These are phyloP conservation scores for Rubus idaeus DNA, from an alignment of 306 rosid genomes.

Conservation along the genomic window DNA sequence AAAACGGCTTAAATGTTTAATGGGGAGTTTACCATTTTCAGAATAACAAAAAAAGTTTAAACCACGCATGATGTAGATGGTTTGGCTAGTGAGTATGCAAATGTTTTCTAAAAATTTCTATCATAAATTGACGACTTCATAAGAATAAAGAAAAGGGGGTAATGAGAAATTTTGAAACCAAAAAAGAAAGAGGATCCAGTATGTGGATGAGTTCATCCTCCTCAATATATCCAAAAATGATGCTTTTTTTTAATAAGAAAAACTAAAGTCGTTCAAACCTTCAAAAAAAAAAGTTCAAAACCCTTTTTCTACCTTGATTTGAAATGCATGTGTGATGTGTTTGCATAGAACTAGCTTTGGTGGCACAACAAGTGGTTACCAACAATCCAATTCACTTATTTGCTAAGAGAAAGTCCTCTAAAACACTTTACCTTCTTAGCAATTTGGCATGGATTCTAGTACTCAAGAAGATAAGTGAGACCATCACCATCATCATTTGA, in stretches of 20 bases:
- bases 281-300: neutral
- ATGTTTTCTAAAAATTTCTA: neutral
- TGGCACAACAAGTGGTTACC: neutral
- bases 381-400: neutral
- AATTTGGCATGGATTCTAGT: neutral
- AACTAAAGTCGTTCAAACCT: too few relatives aligned
- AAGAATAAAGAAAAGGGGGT: neutral
- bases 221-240: neutral
- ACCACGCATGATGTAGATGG: slow-evolving; percentile 9
- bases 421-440: neutral
- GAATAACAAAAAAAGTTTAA: neutral
- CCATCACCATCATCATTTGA: slow-evolving; percentile 9
- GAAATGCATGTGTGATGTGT: neutral
- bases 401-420: neutral
- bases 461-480: slow-evolving; percentile 9
- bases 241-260: too few relatives aligned
- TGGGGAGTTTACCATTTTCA: neutral
- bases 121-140: neutral
- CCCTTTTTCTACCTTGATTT: neutral
- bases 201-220: neutral
- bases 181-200: neutral
- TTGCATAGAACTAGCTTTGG: neutral
- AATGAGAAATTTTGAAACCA: neutral
- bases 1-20: neutral
- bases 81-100: neutral